Base-by-base conservation (phyloP, 768 basidiomycete species). In the Inosperma sp. region DNA sequence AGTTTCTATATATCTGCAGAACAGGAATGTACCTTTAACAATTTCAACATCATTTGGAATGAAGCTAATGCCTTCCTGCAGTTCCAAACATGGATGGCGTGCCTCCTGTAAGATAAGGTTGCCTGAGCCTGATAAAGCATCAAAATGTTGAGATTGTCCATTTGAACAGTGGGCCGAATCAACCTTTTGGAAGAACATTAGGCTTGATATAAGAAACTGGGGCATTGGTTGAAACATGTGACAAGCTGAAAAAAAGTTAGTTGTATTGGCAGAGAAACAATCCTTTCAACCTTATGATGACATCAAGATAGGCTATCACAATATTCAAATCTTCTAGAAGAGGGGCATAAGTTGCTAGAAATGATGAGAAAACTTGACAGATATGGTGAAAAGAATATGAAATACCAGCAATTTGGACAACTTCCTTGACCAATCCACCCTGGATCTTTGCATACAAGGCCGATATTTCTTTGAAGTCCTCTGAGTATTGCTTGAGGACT, bases 41-140 rank as follows among this genome's bases (percentile, higher is more conserved):
- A 98, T 92, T 64, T 93, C 84, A 29, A 96, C 83, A 61, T 98
- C 91, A 62, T 98, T 99, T 2, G 94, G 78, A 58, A 99, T 98
- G 66, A 98, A 98, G 60, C 80, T 86, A 34, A 99, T 77, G 33
- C 93, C 96, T 44, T 97, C 95, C 62, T 97, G 93, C 4, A 95
- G 87, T 66, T 99, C 96, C 16, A 99, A 73, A 59, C 95, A 97
- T 12, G 96, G 96, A 70, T 99, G 96, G 21, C 96, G 77, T 9
- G 95, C 93, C 29, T 93, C 91, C 53, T 77, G 79, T 19, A 98
- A 73, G 33, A 90, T 67, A 9, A 98, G 73, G 62, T 83, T 84
- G 2, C 94, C 93, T 4, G 82, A 74, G 10, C 93, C 93, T 92
- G 26, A 10, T 45, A 21, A 47, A n/a, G n/a, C n/a, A n/a, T n/a